phyloP scores from a whole-genome alignment of 441 rosid species.

The Corymbia calophylla region DNA sequence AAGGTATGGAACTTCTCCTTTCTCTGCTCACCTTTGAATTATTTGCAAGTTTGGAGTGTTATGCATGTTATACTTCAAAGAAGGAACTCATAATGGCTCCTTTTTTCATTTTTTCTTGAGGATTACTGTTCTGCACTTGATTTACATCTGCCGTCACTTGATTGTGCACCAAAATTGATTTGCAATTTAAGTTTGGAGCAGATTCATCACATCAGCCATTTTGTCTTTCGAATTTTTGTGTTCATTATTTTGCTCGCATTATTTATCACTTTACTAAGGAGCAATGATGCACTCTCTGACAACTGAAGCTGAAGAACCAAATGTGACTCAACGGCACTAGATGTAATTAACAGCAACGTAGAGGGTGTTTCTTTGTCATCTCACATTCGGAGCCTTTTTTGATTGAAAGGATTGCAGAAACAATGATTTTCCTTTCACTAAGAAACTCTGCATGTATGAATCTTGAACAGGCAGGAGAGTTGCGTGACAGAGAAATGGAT shows the following conservation, averaged over 20 bases:
- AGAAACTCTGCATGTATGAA: neutral
- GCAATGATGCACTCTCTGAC: neutral
- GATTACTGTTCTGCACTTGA: neutral
- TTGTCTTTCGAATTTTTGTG: neutral
- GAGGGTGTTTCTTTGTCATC: neutral
- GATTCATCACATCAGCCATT: neutral
- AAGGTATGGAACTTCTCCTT: conserved; percentile 38
- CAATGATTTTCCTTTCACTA: neutral
- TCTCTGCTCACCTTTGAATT: neutral
- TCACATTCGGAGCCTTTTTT: neutral
- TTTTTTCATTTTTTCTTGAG: neutral
- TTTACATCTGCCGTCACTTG: neutral
- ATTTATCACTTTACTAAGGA: neutral
- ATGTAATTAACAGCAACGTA: neutral
- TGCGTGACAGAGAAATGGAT: conserved; percentile 4
- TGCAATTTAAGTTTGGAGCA: neutral
- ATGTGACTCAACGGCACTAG: neutral
- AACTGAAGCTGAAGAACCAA: neutral
- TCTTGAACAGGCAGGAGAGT: conserved; percentile 67
- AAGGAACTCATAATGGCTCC: neutral
- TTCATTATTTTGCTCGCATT: neutral
- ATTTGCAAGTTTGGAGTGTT: neutral
- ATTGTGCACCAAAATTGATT: neutral
- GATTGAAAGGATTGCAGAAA: neutral
- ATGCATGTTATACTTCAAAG: neutral